Base-by-base conservation (phyloP, 805 yeast species). In the Diddensiella caesifluorescens region DNA sequence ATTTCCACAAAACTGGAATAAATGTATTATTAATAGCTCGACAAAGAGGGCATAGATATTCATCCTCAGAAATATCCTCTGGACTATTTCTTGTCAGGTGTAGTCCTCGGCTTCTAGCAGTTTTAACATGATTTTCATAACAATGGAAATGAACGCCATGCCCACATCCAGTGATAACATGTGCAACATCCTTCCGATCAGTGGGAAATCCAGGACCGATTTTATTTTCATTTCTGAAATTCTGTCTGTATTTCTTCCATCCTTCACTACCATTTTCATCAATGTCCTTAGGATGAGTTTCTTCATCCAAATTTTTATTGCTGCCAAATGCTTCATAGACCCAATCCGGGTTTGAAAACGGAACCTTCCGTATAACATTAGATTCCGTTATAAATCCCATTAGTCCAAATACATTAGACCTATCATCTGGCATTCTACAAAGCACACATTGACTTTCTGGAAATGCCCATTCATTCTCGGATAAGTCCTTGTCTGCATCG, bases 131-230 rank as follows among this genome's bases (percentile, higher is more conserved):
- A 44, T 78, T 77, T 40, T 75, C 61, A 54, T 80, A 82, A 57
- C 98, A 90, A 13, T 75, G 69, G 47, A 74, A 77, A 60, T 90
- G 98, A 80, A 90, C 82, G 1, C 95, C 94, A 62, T 90, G 98
- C 1, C 96, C 95, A 66, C 98, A 90, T 39, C 95, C 81, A 46
- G 78, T 74, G 2, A 81, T 68, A 1, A 83, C 63, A 44, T 48
- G 48, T 31, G 40, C 44, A 26, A 36, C 46, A 23, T 49, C 47
- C 12, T 45, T 54, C 3, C 47, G 21, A 9, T 29, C 39, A 6
- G 38, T 38, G 2, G 79, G 76, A 51, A 82, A 86, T 0, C 90
- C 89, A 0, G 88, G 90, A 0, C 95, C 95, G 48, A 80, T 61
- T 0, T 74, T 75, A 29, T 62, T 51, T 2, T 63, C 57, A 0